Conservation (phyloP, 2,329 filamentous ascomycete species). For the Arachnopeziza araneosa region DNA sequence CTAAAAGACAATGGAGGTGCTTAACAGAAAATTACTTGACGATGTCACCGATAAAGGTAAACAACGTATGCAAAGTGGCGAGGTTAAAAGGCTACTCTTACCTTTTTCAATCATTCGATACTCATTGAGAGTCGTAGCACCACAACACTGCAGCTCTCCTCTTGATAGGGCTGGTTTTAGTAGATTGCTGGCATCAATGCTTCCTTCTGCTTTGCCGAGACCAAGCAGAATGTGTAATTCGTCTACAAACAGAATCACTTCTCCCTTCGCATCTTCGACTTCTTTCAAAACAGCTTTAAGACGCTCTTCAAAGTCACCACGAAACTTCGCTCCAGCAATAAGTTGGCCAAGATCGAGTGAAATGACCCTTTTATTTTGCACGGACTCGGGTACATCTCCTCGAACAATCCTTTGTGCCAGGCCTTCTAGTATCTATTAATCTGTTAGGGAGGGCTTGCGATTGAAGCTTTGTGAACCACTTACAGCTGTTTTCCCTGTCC, state of each 20-base stretch:
- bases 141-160: conserved; percentile 91
- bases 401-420: conserved; percentile 83
- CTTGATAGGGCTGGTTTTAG: conserved; percentile 90
- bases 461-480: background rate
- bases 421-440: conserved; percentile 65
- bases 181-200: conserved; percentile 92
- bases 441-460: background rate
- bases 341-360: conserved; percentile 83
- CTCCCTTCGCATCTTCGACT: conserved; percentile 76
- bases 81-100: conserved; percentile 2
- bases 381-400: conserved; percentile 90
- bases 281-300: conserved; percentile 88
- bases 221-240: conserved; percentile 89
- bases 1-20: too few species aligned
- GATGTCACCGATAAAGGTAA: too few species aligned
- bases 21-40: too few species aligned
- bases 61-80: background rate
- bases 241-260: conserved; percentile 92
- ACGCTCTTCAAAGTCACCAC: conserved; percentile 93
- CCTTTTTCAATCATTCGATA: conserved; percentile 87
- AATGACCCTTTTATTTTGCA: conserved; percentile 90
- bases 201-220: conserved; percentile 90
- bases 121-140: conserved; percentile 87
- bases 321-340: conserved; percentile 91
- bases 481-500: conserved; percentile 82